Evolutionary conservation across 2,329 filamentous ascomycete species (phyloP).

Genomic region (Alternaria viburni): DNA sequence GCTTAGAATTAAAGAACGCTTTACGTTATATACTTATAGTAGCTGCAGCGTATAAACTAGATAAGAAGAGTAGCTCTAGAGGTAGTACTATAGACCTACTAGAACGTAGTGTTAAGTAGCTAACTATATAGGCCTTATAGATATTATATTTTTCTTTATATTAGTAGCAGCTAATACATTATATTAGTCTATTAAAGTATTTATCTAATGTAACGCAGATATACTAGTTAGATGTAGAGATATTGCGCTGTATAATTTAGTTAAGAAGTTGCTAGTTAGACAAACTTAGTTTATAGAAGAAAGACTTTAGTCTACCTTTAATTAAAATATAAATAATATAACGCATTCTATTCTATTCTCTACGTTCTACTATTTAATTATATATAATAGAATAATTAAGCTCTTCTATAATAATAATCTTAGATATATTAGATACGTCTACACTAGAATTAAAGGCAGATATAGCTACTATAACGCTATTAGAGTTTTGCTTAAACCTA

Average conservation of each 20-base stretch:
- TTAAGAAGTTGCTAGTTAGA: neutral
- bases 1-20: too few species aligned
- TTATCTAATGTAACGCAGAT: neutral
- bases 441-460: neutral
- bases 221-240: neutral
- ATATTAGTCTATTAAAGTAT: neutral
- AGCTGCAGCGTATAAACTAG: neutral
- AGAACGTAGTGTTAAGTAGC: neutral
- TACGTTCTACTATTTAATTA: neutral
- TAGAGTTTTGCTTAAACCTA: neutral
- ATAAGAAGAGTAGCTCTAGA: neutral
- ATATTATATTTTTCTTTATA: neutral
- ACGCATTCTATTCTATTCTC: neutral
- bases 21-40: neutral
- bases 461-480: neutral
- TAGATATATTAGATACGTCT: neutral
- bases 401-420: neutral
- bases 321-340: neutral
- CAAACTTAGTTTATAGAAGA: neutral
- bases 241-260: neutral
- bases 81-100: neutral
- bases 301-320: neutral
- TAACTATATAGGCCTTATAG: neutral
- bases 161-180: neutral
- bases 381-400: neutral